Conservation (phyloP, 257 asterid species). For the Gynochthodes officinalis region DNA sequence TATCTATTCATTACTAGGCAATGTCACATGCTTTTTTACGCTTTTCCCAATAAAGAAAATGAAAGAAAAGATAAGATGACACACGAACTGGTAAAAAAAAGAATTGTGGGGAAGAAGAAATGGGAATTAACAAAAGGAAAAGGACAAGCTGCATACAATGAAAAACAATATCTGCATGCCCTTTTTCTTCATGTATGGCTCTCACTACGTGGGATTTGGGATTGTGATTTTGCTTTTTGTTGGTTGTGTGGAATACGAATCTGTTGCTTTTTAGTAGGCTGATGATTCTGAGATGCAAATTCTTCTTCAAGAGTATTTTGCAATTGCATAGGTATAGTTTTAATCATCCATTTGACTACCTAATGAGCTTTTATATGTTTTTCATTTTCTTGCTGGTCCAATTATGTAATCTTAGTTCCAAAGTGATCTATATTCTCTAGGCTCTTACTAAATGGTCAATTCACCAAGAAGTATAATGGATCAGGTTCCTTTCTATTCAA, state of each 20-base stretch:
- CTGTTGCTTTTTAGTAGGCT: conserved; percentile 1
- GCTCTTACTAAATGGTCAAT: neutral
- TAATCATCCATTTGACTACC: no score
- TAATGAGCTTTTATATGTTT: no score
- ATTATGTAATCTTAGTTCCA: neutral
- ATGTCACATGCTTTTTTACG: conserved; percentile 33
- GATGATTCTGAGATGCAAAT: neutral
- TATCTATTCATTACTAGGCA: conserved; percentile 18
- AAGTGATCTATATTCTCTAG: neutral
- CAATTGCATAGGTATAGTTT: no score
- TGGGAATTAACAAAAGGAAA: conserved; percentile 33
- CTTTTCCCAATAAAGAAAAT: conserved; percentile 36
- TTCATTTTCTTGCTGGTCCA: no score
- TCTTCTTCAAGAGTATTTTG: no score
- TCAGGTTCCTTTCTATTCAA: no score
- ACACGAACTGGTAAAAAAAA: conserved; percentile 32
- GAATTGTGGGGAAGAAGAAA: conserved; percentile 14
- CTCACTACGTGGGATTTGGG: conserved; percentile 19
- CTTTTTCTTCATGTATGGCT: conserved; percentile 11
- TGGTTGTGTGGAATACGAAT: conserved; percentile 6
- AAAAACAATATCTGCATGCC: conserved; percentile 25
- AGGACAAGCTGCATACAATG: conserved; percentile 25
- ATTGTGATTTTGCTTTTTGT: conserved; percentile 20
- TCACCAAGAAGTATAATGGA: no score
- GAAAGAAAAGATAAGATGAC: conserved; percentile 32